Conservation (phyloP, 1,284 basidiomycete genomes). For the Xanthoconium separans region DNA sequence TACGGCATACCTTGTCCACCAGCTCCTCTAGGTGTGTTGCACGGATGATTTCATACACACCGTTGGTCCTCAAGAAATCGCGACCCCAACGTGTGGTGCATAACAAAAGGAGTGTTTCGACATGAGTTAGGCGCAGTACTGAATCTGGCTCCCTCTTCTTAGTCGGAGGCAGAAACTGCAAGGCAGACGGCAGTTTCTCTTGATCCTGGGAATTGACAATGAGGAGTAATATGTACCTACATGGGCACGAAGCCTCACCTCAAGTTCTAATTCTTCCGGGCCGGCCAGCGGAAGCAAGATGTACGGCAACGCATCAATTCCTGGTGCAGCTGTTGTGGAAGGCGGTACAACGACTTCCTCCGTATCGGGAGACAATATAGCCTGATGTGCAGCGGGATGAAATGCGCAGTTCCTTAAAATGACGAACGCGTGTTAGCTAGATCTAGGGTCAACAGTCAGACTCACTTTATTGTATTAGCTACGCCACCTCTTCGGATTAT, state of each 20-base stretch:
- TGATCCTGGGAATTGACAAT: constrained; percentile 61
- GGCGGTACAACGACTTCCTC: constrained; percentile 50
- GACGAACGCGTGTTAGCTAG: constrained; percentile 1
- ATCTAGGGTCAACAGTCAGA: constrained; percentile 9
- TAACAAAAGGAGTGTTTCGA: constrained; percentile 88
- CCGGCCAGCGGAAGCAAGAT: constrained; percentile 91
- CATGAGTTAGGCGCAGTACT: constrained; percentile 77
- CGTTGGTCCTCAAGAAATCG: constrained; percentile 76
- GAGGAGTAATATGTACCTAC: not conserved
- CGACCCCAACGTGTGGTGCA: constrained; percentile 89
- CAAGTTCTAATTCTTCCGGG: constrained; percentile 90
- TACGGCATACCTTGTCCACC: constrained; percentile 67
- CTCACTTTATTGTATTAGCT: constrained; percentile 82
- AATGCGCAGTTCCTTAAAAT: constrained; percentile 75
- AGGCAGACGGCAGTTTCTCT: constrained; percentile 79
- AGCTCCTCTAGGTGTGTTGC: constrained; percentile 79
- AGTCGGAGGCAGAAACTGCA: constrained; percentile 86
- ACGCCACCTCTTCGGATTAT: constrained; percentile 85
- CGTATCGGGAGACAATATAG: constrained; percentile 64
- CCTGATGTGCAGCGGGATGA: constrained; percentile 62
- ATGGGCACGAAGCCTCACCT: constrained; percentile 45
- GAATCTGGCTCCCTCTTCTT: constrained; percentile 86
- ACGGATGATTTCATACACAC: constrained; percentile 87
- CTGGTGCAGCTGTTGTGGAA: constrained; percentile 62
- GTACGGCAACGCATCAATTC: constrained; percentile 80